These are phyloP conservation scores for Fomes fomentarius DNA, from an alignment of 1,284 basidiomycete genomes.

Conservation along the genomic window DNA sequence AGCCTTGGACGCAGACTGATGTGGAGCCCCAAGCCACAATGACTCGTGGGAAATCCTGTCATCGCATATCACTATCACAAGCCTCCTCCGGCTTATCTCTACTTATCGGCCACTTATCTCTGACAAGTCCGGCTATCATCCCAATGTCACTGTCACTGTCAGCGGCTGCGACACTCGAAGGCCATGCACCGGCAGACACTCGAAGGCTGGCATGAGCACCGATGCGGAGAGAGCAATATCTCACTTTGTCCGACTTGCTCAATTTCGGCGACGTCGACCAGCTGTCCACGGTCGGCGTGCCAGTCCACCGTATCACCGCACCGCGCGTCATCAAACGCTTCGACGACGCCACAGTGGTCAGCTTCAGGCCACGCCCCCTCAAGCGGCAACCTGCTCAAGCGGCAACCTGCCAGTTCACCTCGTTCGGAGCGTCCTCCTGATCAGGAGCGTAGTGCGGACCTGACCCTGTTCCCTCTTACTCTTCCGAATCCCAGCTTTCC, in stretches of 20 bases:
- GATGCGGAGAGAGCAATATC: neutral
- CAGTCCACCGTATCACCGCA: conserved; percentile 12
- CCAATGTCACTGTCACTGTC: too few species aligned
- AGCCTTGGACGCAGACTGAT: neutral
- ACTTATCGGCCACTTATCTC: too few species aligned
- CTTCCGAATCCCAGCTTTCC: neutral
- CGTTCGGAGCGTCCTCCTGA: conserved; percentile 2
- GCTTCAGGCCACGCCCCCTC: conserved; percentile 11
- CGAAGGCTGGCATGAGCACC: too few species aligned
- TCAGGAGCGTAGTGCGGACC: conserved; percentile 14
- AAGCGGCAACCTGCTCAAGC: neutral
- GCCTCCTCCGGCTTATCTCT: neutral
- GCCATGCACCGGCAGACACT: too few species aligned
- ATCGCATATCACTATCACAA: conserved; percentile 12
- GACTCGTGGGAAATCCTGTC: conserved; percentile 16
- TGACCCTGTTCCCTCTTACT: neutral
- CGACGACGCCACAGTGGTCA: neutral
- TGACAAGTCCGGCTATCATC: too few species aligned
- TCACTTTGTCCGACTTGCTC: neutral
- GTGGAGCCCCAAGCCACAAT: conserved; percentile 1
- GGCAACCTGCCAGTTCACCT: neutral
- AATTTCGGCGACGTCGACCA: neutral
- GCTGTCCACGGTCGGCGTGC: neutral
- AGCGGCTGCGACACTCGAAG: too few species aligned
- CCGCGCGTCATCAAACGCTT: conserved; percentile 14